Evolutionary conservation across 2,329 filamentous ascomycete genomes (phyloP).

Genomic region (Monilinia aucupariae): DNA sequence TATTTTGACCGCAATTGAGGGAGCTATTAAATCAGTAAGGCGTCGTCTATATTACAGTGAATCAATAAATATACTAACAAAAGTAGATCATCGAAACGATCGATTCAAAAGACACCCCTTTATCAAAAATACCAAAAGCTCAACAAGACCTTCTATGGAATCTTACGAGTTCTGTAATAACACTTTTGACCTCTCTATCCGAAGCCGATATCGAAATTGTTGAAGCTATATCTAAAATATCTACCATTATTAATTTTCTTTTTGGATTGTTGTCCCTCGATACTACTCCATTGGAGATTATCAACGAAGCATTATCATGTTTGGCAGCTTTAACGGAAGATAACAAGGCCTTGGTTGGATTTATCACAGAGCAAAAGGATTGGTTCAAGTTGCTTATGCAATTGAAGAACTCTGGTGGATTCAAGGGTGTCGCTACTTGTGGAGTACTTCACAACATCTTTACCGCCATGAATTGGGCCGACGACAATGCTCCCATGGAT

Average conservation of each 20-base stretch:
- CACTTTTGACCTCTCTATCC: conserved; percentile 48
- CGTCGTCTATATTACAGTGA: neutral
- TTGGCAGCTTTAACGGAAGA: conserved; percentile 57
- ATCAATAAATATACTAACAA: conserved; percentile 14
- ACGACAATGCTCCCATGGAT: conserved; percentile 44
- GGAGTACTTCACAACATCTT: conserved; percentile 60
- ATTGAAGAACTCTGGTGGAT: conserved; percentile 44
- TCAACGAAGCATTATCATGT: conserved; percentile 47
- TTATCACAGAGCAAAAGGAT: conserved; percentile 46
- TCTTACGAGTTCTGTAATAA: conserved; percentile 49
- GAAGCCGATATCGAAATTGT: conserved; percentile 58
- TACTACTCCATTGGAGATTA: conserved; percentile 37
- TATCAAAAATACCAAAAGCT: conserved; percentile 46
- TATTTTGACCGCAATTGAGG: conserved; percentile 54
- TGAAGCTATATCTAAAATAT: conserved; percentile 46
- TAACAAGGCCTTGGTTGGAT: conserved; percentile 48
- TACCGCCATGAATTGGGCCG: conserved; percentile 47
- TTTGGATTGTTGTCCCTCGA: conserved; percentile 46
- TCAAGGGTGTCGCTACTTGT: conserved; percentile 52
- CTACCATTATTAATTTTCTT: conserved; percentile 48
- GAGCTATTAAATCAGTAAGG: conserved; percentile 49
- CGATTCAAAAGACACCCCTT: conserved; percentile 37
- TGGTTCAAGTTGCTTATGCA: conserved; percentile 47
- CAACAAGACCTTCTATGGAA: conserved; percentile 51
- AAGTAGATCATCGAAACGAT: conserved; percentile 32